A percentile compares a stretch with the other conserved stretches of the same genome.
Evolutionary conservation across 192 early-diverging fungal species (phyloP).

Genomic region (Coemansia sp.): DNA sequence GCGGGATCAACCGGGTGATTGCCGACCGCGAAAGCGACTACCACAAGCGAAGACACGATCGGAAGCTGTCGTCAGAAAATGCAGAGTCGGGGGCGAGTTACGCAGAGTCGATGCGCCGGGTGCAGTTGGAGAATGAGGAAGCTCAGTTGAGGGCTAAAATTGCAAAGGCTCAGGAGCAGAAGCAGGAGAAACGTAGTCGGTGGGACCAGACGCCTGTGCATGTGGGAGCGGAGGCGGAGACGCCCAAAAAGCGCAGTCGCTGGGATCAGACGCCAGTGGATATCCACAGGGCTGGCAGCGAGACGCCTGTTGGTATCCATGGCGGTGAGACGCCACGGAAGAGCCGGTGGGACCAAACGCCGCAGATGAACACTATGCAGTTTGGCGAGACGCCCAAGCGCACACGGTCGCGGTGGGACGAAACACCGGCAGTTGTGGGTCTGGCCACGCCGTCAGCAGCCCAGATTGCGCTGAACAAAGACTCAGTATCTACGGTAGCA

Average conservation of each 20-base stretch:
- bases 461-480: neutral
- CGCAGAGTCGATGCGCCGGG: conserved; percentile 81
- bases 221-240: conserved; percentile 42
- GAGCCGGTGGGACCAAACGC: conserved; percentile 70
- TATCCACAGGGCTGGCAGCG: conserved; percentile 7
- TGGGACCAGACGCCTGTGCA: conserved; percentile 64
- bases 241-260: conserved; percentile 56
- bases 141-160: conserved; percentile 69
- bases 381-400: conserved; percentile 58
- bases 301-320: conserved; percentile 21
- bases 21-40: conserved; percentile 88
- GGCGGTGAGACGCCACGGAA: conserved; percentile 26
- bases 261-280: conserved; percentile 74
- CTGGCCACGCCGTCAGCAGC: conserved; percentile 9
- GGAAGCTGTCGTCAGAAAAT: conserved; percentile 80
- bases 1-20: conserved; percentile 61
- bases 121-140: conserved; percentile 82
- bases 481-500: conserved; percentile 55
- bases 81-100: conserved; percentile 65
- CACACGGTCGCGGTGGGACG: conserved; percentile 94
- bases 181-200: conserved; percentile 65
- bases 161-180: conserved; percentile 61
- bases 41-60: conserved; percentile 72
- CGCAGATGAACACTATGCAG: conserved; percentile 24
- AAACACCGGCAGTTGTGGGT: conserved; percentile 71